Evolutionary conservation across 2,329 filamentous ascomycete species (phyloP), one percentile per base, ranked within the genome.

Genomic region (Fusarium nisikadoi): DNA sequence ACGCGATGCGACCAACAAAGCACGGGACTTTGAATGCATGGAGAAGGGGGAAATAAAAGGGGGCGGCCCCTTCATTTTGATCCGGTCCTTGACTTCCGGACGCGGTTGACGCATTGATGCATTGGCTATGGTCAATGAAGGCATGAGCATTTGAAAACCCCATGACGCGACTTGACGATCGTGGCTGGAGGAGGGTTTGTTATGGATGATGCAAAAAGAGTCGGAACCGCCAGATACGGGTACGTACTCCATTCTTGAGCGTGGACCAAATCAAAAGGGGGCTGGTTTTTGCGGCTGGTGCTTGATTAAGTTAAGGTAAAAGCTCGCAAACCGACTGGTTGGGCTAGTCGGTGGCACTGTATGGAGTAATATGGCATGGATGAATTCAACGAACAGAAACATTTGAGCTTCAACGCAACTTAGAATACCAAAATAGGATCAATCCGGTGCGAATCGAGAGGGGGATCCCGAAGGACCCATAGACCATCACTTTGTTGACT

Each of bases 211-310:
- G 49, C 33, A 53, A 39, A 20, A 27, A 64, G 36, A 76, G 72
- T 53, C 46, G 64, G 43, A 62, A 57, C 43, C 42, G 53, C 23
- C 38, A 43, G 71, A 67, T 53, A 62, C 27, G 59, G 36, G 54
- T 36, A 49, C 31, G 54, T 59, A 57, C 39, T 49, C 29, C 57
- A 68, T 69, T 50, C 50, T 52, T 64, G 42, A 42, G 56, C 38
- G 57, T 62, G 59, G 67, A 62, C 67, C 53, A 72, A 62, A 68
- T 69, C 56, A 70, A 62, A 71, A 75, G 53, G 72, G 74, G 72
- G 68, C 39, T 65, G 74, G 67, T 43, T 60, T 71, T 71, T 76
- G 74, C 50, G 73, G 68, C 41, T 72, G 70, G 63, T 62, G 68
- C 46, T 72, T 67, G 70, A 54, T 54, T 57, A 50, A 42, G 45